Evolutionary conservation across 495 filamentous ascomycete species (phyloP).

Genomic region (Peziza echinospora): DNA sequence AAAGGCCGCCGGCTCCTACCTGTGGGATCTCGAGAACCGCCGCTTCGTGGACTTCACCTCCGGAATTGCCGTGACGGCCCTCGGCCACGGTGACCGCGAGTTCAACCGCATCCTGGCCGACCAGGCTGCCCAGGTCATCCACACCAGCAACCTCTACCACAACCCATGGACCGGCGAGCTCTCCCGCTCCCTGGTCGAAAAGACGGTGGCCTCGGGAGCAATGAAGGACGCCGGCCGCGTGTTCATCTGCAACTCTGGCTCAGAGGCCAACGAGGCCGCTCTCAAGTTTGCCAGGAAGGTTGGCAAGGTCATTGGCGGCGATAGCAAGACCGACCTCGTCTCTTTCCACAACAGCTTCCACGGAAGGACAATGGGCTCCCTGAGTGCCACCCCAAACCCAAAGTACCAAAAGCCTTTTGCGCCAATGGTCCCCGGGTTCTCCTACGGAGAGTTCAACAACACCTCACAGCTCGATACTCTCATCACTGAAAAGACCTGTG

Average conservation of each 20-base stretch:
- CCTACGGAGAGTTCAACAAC: slow-evolving; percentile 71
- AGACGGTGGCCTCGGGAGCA: slow-evolving; percentile 48
- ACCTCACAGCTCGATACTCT: slow-evolving; percentile 42
- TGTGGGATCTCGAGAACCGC: slow-evolving; percentile 77
- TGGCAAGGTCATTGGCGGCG: slow-evolving; percentile 43
- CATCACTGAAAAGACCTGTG: slow-evolving; percentile 67
- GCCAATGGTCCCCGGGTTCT: slow-evolving; percentile 88
- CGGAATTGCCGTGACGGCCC: slow-evolving; percentile 82
- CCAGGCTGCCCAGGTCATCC: slow-evolving; percentile 63
- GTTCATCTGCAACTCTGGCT: slow-evolving; percentile 87
- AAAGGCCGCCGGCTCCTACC: slow-evolving; percentile 60
- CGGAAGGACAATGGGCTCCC: slow-evolving; percentile 78
- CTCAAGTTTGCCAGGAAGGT: slow-evolving; percentile 92
- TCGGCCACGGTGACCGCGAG: slow-evolving; percentile 68
- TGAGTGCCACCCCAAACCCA: slow-evolving; percentile 91
- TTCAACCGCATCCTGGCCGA: slow-evolving; percentile 42
- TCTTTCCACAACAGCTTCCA: slow-evolving; percentile 86
- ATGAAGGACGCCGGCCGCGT: slow-evolving; percentile 65
- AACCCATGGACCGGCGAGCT: slow-evolving; percentile 82
- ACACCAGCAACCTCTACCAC: slow-evolving; percentile 88
- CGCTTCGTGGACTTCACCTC: slow-evolving; percentile 86
- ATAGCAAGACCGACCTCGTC: slow-evolving; percentile 60
- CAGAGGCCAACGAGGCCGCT: slow-evolving; percentile 90
- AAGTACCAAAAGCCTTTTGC: slow-evolving; percentile 92
- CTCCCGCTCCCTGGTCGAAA: slow-evolving; percentile 60